phyloP scores from a whole-genome alignment of 2,329 filamentous ascomycete genomes.

The Cytospora piceicola region DNA sequence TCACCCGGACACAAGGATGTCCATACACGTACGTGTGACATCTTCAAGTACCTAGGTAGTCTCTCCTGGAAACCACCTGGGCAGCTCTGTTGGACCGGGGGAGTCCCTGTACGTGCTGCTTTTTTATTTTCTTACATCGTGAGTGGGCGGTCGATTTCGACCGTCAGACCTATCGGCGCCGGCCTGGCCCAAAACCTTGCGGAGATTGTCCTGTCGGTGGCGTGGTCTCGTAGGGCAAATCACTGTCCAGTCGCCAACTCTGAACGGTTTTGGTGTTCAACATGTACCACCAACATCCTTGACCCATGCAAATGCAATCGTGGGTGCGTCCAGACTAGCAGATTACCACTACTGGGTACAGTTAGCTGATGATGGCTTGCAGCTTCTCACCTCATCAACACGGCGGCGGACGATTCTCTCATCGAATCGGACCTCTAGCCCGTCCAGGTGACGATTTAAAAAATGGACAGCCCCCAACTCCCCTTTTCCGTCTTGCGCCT shows the following conservation, averaged over 20 bases:
- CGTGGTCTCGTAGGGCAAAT: neutral
- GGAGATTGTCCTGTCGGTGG: neutral
- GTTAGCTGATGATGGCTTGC: neutral
- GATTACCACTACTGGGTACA: no score
- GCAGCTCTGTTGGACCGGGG: no score
- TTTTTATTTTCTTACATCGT: neutral
- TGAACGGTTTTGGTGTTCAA: neutral
- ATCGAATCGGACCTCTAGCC: conserved; percentile 12
- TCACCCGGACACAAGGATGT: neutral
- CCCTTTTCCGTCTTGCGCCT: conserved; percentile 11
- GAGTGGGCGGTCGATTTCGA: neutral
- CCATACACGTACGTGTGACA: neutral
- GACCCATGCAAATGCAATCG: neutral
- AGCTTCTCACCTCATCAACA: neutral
- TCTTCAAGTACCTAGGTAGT: no score
- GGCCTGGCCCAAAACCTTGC: neutral
- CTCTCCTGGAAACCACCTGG: no score
- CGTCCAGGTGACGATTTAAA: neutral
- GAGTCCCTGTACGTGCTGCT: no score
- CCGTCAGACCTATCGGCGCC: neutral
- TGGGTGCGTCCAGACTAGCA: neutral
- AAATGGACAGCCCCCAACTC: neutral
- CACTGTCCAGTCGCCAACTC: neutral
- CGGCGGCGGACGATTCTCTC: neutral
- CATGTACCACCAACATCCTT: neutral